phyloP scores from a whole-genome alignment of 108 stramenopile genomes.

The Discostella stelligeroides region DNA sequence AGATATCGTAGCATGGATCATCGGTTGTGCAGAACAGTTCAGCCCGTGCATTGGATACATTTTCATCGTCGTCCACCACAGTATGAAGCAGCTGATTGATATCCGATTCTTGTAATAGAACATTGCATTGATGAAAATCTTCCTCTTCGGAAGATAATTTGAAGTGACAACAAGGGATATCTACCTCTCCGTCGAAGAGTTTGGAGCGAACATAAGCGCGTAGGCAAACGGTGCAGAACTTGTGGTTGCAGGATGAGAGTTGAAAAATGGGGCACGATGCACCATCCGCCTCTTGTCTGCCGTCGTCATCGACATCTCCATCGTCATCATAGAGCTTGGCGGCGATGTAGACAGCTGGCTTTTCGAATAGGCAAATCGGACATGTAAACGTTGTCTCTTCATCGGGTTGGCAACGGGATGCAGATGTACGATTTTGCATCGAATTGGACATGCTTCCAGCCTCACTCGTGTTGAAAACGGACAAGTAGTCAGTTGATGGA shows the following conservation, averaged over 20 bases:
- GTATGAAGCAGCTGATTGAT: slow-evolving; percentile 26
- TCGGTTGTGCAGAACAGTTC: not conserved
- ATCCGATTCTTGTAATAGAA: slow-evolving; percentile 20
- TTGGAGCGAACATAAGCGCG: slow-evolving; percentile 54
- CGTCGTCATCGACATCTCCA: not conserved
- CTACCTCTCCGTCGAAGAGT: slow-evolving; percentile 36
- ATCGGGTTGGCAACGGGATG: no score
- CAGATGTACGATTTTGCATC: no score
- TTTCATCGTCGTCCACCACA: not conserved
- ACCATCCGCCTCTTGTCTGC: not conserved
- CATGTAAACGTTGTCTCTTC: slow-evolving; percentile 2
- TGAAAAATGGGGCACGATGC: slow-evolving; percentile 12
- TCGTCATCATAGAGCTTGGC: no score
- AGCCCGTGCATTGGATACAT: slow-evolving; percentile 6
- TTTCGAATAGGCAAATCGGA: slow-evolving; percentile 10
- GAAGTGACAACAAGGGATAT: slow-evolving; percentile 39
- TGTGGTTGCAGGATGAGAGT: slow-evolving; percentile 48
- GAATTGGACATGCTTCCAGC: no score
- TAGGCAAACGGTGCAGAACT: slow-evolving; percentile 50
- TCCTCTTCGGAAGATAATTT: slow-evolving; percentile 7
- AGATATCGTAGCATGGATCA: not conserved
- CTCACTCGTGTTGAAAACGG: no score
- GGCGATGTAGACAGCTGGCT: not conserved
- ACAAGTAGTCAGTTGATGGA: no score
- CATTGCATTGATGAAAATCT: slow-evolving; percentile 28